Evolutionary conservation across 108 stramenopile species (phyloP), one percentile per base, ranked within the genome.

Genomic region (Conticribra weissflogii): DNA sequence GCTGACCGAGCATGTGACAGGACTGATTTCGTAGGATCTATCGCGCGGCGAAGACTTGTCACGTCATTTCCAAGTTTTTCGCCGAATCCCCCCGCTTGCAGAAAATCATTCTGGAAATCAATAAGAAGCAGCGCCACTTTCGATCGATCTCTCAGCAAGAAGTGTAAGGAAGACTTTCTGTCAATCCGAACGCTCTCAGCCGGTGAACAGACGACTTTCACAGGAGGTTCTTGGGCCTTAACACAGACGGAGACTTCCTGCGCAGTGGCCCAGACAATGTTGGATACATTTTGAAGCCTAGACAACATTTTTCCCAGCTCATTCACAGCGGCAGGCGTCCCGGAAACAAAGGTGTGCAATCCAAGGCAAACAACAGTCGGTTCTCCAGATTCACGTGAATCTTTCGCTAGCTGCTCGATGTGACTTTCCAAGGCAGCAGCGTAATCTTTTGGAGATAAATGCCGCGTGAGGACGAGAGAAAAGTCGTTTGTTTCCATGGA

Each of bases 51-150:
- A 7, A 92, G 59, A 45, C 78, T 80, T 24, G 76, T 49, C 8
- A 85, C 66, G 49, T 88, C 83, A 55, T 92, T 89, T 2, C 91
- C 91, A 18, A 92, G 66, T 15, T 44, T 33, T 31, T 82, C 88
- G 9, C 91, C 91, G 67, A 89, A 92, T 23, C 91, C 91, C 3
- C 51, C 59, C 16, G 64, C 80, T 12, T 59, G 65, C 17, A 89
- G 46, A 64, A 89, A 89, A 44, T 90, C 88, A 15, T 71, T 22
- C 68, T 88, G 83, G 28, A 81, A 60, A 36, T 84, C 78, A 48
- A 84, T 70, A 28, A 80, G 29, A 54, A 84, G 1, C 2, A 77
- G 68, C 33, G 51, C 74, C 2, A 53, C 5, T 51, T 54, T 55
- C 48, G 34, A 22, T 23, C 36, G 50, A 54, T 0, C 60, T 49